A percentile compares a stretch with the other conserved stretches of the same genome.
phyloP scores from a whole-genome alignment of 768 basidiomycete species.

The Tulasnella sp. region DNA sequence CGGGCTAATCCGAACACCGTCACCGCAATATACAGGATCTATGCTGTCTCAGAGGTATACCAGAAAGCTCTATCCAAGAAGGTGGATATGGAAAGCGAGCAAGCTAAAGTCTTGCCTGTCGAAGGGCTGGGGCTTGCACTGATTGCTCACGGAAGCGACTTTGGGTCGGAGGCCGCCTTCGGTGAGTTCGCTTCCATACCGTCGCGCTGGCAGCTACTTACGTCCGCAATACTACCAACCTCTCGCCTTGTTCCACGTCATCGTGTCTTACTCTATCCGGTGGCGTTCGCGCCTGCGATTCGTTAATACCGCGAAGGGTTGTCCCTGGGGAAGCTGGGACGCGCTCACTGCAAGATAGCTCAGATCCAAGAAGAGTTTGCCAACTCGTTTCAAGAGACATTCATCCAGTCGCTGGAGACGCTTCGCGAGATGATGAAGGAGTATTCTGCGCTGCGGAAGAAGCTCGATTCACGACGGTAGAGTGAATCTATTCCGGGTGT shows the following conservation, averaged over 20 bases:
- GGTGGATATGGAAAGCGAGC: slow-evolving; percentile 49
- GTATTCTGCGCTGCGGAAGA: slow-evolving; percentile 69
- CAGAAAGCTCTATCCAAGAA: slow-evolving; percentile 62
- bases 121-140: slow-evolving; percentile 77
- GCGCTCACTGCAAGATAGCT: slow-evolving; percentile 75
- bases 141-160: slow-evolving; percentile 74
- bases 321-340: slow-evolving; percentile 62
- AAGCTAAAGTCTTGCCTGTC: slow-evolving; percentile 55
- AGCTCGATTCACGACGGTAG: slow-evolving; percentile 72
- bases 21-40: slow-evolving; percentile 37
- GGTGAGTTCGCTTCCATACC: slow-evolving; percentile 35
- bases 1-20: slow-evolving; percentile 6
- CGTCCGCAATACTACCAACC: too few species aligned
- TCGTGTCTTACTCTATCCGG: neutral
- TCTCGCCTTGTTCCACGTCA: neutral
- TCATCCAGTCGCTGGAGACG: slow-evolving; percentile 49
- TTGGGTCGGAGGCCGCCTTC: slow-evolving; percentile 61
- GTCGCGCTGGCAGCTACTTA: too few species aligned
- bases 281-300: neutral
- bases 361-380: slow-evolving; percentile 74
- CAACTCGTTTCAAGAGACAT: slow-evolving; percentile 58
- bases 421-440: slow-evolving; percentile 70
- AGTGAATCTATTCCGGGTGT: neutral
- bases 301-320: slow-evolving; percentile 36
- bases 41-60: slow-evolving; percentile 58